These are phyloP conservation scores for Tilletia horrida DNA, from an alignment of 1,284 basidiomycete genomes.

Conservation along the genomic window DNA sequence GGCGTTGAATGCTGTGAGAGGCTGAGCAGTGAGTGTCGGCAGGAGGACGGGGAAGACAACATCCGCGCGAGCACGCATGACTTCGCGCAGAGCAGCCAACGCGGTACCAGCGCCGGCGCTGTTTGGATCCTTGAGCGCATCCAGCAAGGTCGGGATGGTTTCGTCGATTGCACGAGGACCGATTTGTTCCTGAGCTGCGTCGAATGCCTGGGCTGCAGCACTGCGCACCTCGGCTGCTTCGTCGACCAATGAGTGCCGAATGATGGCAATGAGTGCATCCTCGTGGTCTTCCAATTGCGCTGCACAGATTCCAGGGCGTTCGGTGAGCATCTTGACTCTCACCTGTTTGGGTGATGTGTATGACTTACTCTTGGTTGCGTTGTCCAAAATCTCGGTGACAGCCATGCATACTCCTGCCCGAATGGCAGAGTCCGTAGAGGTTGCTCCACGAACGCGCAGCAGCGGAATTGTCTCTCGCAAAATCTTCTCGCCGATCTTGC, in stretches of 20 bases:
- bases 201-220: slow-evolving; percentile 90
- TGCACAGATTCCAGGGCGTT: background rate
- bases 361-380: slow-evolving; percentile 65
- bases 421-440: slow-evolving; percentile 70
- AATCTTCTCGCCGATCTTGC: slow-evolving; percentile 92
- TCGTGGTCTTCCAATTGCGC: slow-evolving; percentile 84
- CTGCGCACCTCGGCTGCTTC: slow-evolving; percentile 79
- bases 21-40: slow-evolving; percentile 81
- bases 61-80: slow-evolving; percentile 57
- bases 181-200: slow-evolving; percentile 82
- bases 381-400: slow-evolving; percentile 84
- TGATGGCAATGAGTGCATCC: slow-evolving; percentile 77
- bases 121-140: slow-evolving; percentile 67
- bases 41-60: slow-evolving; percentile 98
- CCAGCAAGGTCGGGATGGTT: slow-evolving; percentile 89
- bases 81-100: slow-evolving; percentile 80
- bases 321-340: background rate
- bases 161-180: slow-evolving; percentile 90
- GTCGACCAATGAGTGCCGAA: slow-evolving; percentile 83
- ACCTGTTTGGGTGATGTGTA: background rate
- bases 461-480: slow-evolving; percentile 78
- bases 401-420: slow-evolving; percentile 85
- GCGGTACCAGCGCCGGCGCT: slow-evolving; percentile 76
- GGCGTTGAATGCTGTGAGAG: slow-evolving; percentile 95
- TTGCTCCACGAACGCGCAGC: slow-evolving; percentile 64